Conservation (phyloP, 306 rosid genomes). For the Myrica gale region DNA sequence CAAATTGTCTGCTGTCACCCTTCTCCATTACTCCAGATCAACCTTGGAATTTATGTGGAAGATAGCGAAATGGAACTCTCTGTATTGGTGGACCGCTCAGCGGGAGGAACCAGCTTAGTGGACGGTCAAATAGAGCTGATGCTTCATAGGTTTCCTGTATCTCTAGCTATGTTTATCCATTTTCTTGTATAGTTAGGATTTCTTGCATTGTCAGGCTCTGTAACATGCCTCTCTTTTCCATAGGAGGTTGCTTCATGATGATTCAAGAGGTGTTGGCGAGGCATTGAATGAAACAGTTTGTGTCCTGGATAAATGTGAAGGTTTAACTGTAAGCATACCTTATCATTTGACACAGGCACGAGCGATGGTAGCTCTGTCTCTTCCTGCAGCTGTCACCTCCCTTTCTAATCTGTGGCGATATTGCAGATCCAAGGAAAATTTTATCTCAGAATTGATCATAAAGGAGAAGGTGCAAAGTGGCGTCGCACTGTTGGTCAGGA, state of each 20-base stretch:
- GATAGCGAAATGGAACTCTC: constrained; percentile 79
- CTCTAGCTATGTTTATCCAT: background rate
- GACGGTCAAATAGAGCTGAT: constrained; percentile 87
- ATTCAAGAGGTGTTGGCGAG: constrained; percentile 73
- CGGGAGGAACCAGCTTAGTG: constrained; percentile 74
- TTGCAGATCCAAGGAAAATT: constrained; percentile 67
- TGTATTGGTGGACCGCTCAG: constrained; percentile 83
- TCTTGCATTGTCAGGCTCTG: background rate
- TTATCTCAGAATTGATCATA: constrained; percentile 44
- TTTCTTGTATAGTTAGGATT: background rate
- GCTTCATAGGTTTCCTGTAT: constrained; percentile 69
- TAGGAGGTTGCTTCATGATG: constrained; percentile 66
- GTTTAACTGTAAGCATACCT: constrained; percentile 42
- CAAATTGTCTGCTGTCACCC: background rate
- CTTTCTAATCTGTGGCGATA: no score
- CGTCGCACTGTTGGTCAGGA: constrained; percentile 75
- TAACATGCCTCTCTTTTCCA: constrained; percentile 20
- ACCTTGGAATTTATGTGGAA: constrained; percentile 69
- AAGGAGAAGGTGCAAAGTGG: constrained; percentile 68
- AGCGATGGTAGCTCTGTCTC: no score
- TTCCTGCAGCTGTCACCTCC: no score
- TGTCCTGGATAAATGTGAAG: constrained; percentile 35
- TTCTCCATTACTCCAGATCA: constrained; percentile 48
- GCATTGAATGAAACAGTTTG: constrained; percentile 81
- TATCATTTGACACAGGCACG: no score